A percentile compares a stretch with the other conserved stretches of the same genome.
These are phyloP conservation scores for Danielia oregonensis DNA, from an alignment of 805 yeast genomes.

Conservation along the genomic window DNA sequence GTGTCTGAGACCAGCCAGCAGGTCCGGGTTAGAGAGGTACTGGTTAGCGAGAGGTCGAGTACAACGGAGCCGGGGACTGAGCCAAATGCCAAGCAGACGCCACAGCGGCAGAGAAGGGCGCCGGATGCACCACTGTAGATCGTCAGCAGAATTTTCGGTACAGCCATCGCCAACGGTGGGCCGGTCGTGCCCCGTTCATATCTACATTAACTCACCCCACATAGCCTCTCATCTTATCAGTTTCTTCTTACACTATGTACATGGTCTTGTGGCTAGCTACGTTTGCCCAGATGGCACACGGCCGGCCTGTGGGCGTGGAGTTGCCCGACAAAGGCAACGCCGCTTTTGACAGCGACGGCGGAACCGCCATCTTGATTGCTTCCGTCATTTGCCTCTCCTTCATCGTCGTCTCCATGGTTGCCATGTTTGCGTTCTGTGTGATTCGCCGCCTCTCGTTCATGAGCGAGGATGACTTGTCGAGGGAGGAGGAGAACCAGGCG, in stretches of 20 bases:
- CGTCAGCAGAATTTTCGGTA: too few species aligned
- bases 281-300: not conserved
- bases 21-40: too few species aligned
- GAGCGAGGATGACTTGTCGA: conserved; percentile 4
- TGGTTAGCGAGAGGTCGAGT: too few species aligned
- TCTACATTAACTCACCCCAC: too few species aligned
- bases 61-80: too few species aligned
- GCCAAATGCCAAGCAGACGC: too few species aligned
- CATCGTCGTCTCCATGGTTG: not conserved
- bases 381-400: not conserved
- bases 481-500: conserved; percentile 16
- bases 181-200: too few species aligned
- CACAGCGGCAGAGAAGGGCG: too few species aligned
- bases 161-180: too few species aligned
- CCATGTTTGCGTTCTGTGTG: not conserved
- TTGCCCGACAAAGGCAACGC: not conserved
- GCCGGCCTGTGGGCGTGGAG: not conserved
- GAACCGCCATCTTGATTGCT: not conserved
- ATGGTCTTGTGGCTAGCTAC: not conserved
- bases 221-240: too few species aligned
- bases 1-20: too few species aligned
- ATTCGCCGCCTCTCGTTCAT: not conserved
- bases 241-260: not conserved
- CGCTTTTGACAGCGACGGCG: not conserved
- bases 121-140: too few species aligned